Evolutionary conservation across 192 early-diverging fungal species (phyloP), one percentile per base, ranked within the genome.

Genomic region (Linnemannia zychae): DNA sequence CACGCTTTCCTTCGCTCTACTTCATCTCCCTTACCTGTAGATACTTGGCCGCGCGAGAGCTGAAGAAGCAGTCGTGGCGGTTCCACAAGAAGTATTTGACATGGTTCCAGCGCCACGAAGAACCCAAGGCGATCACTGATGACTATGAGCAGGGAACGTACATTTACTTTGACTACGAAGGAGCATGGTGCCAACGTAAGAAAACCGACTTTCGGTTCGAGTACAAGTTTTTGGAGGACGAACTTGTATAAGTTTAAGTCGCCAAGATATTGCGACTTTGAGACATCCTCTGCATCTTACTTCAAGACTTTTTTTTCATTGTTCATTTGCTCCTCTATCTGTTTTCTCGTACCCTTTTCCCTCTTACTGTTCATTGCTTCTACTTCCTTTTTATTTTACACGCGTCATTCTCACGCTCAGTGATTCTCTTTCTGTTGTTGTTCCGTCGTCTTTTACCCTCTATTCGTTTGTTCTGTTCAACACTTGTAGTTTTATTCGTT

Each of bases 61-160:
- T 99, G 65, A 99, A 99, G 85, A 94, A 96, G 80, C 97, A 98
- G 76, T 96, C 95, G 34, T 99, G 98, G 98, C 92, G 98, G 71
- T 99, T 98, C 89, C 98, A 99, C 86, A 99, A 98, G 88, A 97
- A 98, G 90, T 98, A 97, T 81, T 82, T 95, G 69, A 98, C 98
- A 50, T 99, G 98, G 98, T 99, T 99, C 90, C 98, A 99, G 88
- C 93, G 98, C 38, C 96, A 95, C 83, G 97, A 99, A 78, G 97
- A 99, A 88, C 98, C 98, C 60, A 96, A 94, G 86, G 93, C 93
- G 9, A 97, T 98, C 67, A 99, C 96, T 9, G 97, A 98, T 76
- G 96, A 98, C 81, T 99, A 96, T 89, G 98, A 99, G 87, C 95
- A 96, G 87, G 98, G 98, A 34, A 97, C 98, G 20, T 99, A 99